A percentile compares a stretch with the other conserved stretches of the same genome.
These are phyloP conservation scores for Fraxinus baroniana DNA, from an alignment of 305 asterid species.

Conservation along the genomic window DNA sequence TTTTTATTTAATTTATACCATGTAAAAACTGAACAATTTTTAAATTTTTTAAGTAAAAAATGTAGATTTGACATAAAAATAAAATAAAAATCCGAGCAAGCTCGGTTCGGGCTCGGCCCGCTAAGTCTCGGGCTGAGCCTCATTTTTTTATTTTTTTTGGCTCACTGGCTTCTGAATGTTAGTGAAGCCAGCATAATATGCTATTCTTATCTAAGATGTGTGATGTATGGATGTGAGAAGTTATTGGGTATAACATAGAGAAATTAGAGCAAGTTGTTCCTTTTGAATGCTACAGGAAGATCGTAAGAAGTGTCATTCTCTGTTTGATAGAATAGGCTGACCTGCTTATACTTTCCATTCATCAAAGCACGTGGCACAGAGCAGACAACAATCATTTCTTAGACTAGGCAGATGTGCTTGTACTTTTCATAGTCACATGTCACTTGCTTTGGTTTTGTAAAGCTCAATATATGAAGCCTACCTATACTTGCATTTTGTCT, in stretches of 20 bases:
- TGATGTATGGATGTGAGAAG: neutral
- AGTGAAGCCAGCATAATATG: conserved; percentile 10
- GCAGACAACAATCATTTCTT: neutral
- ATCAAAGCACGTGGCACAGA: neutral
- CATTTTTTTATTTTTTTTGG: too few species aligned
- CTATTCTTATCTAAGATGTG: neutral
- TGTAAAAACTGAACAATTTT: too few species aligned
- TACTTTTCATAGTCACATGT: neutral
- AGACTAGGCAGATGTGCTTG: neutral
- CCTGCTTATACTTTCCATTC: neutral
- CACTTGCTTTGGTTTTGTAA: neutral
- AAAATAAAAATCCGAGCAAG: too few species aligned
- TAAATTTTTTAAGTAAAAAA: too few species aligned
- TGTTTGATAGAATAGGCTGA: neutral
- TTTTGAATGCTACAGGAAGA: neutral
- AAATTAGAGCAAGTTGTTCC: neutral
- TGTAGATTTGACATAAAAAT: too few species aligned
- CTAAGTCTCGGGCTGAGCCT: too few species aligned
- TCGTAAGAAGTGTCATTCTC: neutral
- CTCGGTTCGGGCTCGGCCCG: too few species aligned
- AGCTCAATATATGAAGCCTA: neutral
- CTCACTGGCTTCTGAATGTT: conserved; percentile 6
- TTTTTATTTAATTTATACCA: too few species aligned
- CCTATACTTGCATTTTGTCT: neutral
- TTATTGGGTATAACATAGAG: neutral